phyloP scores from a whole-genome alignment of 2,329 filamentous ascomycete species.

The Aspergillus sp. region DNA sequence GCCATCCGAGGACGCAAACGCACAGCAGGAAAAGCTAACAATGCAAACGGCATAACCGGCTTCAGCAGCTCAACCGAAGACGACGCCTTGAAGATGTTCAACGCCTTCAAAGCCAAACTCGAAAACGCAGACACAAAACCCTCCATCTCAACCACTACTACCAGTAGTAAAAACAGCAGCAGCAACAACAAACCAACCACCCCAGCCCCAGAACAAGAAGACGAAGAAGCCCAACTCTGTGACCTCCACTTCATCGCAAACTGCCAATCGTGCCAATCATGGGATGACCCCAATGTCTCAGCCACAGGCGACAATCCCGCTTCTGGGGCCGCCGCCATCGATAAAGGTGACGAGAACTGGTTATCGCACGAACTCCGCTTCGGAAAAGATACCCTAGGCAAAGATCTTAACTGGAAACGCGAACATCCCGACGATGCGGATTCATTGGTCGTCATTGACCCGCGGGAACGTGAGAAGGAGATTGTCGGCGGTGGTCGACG shows the following conservation, averaged over 20 bases:
- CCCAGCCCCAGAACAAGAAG: slow-evolving; percentile 16
- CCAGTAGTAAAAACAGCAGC: slow-evolving; percentile 1
- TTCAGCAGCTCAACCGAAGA: slow-evolving; percentile 53
- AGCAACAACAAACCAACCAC: slow-evolving; percentile 6
- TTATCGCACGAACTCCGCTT: slow-evolving; percentile 83
- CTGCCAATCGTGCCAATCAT: slow-evolving; percentile 84
- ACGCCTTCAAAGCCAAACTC: slow-evolving; percentile 74
- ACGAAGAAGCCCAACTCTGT: slow-evolving; percentile 71
- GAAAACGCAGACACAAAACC: slow-evolving; percentile 38
- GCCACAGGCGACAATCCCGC: slow-evolving; percentile 48
- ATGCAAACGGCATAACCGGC: slow-evolving; percentile 55
- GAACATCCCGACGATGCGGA: slow-evolving; percentile 77
- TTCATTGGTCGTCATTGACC: slow-evolving; percentile 83
- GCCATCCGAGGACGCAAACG: slow-evolving; percentile 44
- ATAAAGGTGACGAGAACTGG: slow-evolving; percentile 60
- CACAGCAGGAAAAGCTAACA: slow-evolving; percentile 34
- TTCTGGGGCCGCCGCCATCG: slow-evolving; percentile 47
- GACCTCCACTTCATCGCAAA: slow-evolving; percentile 95
- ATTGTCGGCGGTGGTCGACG: slow-evolving; percentile 60
- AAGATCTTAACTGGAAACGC: slow-evolving; percentile 82
- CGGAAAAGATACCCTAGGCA: slow-evolving; percentile 83
- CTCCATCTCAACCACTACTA: slow-evolving; percentile 20
- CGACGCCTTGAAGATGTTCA: slow-evolving; percentile 65
- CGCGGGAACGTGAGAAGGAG: slow-evolving; percentile 72
- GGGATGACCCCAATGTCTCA: slow-evolving; percentile 55